Base-by-base conservation (phyloP, 768 basidiomycete species). In the Lentinus tigrinus region DNA sequence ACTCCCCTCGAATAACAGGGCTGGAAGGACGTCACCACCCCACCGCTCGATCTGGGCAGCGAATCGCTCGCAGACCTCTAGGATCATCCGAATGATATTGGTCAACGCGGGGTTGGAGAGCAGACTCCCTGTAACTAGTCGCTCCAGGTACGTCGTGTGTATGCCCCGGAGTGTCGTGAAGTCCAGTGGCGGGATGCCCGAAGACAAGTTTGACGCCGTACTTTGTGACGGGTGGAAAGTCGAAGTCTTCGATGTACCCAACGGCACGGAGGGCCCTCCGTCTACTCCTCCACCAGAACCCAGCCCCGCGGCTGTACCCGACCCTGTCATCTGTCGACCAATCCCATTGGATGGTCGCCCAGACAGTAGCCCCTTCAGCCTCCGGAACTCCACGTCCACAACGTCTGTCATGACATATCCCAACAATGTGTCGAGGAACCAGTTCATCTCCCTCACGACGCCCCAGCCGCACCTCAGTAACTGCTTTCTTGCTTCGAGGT, bases 371-470 rank as follows among this genome's bases (percentile, higher is more conserved):
- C 78, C 82, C 68, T 88, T 89, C 63, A 96, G 73, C 62, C 82
- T 79, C 55, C 81, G 74, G 67, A 90, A 94, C 68, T 96, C 93
- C 16, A 85, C 82, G 58, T 95, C 93, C 34, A 95, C 80, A 9
- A 96, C 93, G 61, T 96, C 94, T 66, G 83, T 89, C 91, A 93
- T 91, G 58, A 93, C 83, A 70, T 97, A 95, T 10, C 85, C 85
- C 54, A 91, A 74, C 2, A 97, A 67, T 26, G 85, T 86, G 69
- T 95, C 93, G 56, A 96, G 75, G 68, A 95, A 95, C 92, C 93
- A 95, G 40, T 85, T 82, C 93, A 95, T 94, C 66, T 89, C 85
- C 66, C 92, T 75, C 8, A 94, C 88, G 28, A 89, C 81, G 1
- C 91, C 92, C 94, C 94, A 97, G 2, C 89, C 88, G 58, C 85